Evolutionary conservation across 495 filamentous ascomycete species (phyloP).

Genomic region (Penicillium turbatum): DNA sequence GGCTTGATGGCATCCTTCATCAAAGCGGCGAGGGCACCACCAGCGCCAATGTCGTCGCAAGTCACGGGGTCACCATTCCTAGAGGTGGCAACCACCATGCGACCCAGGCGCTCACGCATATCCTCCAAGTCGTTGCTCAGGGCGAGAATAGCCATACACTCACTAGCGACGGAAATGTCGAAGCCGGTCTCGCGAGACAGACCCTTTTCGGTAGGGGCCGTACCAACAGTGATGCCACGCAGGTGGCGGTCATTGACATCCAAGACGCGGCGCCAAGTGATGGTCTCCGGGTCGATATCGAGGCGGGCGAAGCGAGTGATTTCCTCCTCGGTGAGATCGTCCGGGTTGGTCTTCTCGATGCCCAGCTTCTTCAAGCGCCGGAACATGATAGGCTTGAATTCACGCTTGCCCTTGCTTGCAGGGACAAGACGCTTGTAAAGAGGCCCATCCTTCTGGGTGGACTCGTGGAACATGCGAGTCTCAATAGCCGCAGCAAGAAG

Average conservation of each 20-base stretch:
- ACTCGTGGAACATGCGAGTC: slow-evolving; percentile 96
- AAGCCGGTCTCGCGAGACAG: slow-evolving; percentile 81
- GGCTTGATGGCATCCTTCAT: slow-evolving; percentile 99
- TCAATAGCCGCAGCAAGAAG: slow-evolving; percentile 97
- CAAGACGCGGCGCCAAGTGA: slow-evolving; percentile 93
- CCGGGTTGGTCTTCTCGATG: slow-evolving; percentile 88
- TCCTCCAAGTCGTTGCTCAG: slow-evolving; percentile 82
- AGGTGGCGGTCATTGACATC: slow-evolving; percentile 97
- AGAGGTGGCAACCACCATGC: slow-evolving; percentile 95
- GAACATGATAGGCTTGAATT: slow-evolving; percentile 87
- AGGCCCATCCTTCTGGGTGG: slow-evolving; percentile 84
- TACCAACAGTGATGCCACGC: slow-evolving; percentile 79
- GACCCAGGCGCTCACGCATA: slow-evolving; percentile 89
- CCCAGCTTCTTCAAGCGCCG: slow-evolving; percentile 89
- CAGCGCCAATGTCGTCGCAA: slow-evolving; percentile 90
- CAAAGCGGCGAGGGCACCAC: slow-evolving; percentile 85
- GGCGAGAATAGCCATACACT: slow-evolving; percentile 97
- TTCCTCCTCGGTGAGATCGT: slow-evolving; percentile 86
- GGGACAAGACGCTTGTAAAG: slow-evolving; percentile 89
- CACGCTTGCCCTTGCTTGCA: slow-evolving; percentile 79
- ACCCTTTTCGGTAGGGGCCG: slow-evolving; percentile 86
- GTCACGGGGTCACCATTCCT: slow-evolving; percentile 84
- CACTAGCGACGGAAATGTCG: slow-evolving; percentile 94
- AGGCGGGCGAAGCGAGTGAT: slow-evolving; percentile 81
- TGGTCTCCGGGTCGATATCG: slow-evolving; percentile 94